Conservation (phyloP, 225 moss, liverwort and hornwort genomes). For the Straminergon stramineum region DNA sequence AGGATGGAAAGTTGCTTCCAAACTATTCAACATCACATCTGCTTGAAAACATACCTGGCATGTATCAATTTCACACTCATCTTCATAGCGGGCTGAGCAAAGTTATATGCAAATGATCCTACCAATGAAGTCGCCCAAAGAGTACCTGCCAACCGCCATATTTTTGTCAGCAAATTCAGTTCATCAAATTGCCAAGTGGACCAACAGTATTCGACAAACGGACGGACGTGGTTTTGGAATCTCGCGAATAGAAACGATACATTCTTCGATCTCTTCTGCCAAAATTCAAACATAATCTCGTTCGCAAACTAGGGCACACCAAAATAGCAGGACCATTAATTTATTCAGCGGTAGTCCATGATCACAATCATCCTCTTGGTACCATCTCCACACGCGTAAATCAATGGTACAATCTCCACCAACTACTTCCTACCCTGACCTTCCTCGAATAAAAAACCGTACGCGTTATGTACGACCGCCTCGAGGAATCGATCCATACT, state of each 20-base stretch:
- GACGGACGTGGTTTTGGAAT: neutral
- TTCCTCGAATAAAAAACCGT: neutral
- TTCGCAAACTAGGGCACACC: neutral
- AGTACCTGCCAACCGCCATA: constrained; percentile 28
- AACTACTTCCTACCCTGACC: neutral
- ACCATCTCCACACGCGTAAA: neutral
- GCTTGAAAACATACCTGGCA: constrained; percentile 41
- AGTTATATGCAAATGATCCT: constrained; percentile 71
- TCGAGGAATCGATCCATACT: neutral
- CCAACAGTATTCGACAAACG: neutral
- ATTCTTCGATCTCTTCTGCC: neutral
- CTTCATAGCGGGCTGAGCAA: constrained; percentile 67
- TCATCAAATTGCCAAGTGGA: neutral
- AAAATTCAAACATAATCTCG: neutral
- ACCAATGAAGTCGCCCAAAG: constrained; percentile 58
- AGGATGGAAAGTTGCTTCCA: neutral
- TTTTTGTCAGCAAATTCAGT: neutral
- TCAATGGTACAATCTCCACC: neutral
- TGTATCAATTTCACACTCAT: constrained; percentile 77
- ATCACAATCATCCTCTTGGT: neutral
- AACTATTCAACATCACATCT: neutral
- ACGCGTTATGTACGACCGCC: neutral
- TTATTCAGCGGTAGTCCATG: neutral
- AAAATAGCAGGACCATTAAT: neutral
- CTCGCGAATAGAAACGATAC: neutral